Conservation (phyloP, 306 rosid species). For the Cucurbita moschata region DNA sequence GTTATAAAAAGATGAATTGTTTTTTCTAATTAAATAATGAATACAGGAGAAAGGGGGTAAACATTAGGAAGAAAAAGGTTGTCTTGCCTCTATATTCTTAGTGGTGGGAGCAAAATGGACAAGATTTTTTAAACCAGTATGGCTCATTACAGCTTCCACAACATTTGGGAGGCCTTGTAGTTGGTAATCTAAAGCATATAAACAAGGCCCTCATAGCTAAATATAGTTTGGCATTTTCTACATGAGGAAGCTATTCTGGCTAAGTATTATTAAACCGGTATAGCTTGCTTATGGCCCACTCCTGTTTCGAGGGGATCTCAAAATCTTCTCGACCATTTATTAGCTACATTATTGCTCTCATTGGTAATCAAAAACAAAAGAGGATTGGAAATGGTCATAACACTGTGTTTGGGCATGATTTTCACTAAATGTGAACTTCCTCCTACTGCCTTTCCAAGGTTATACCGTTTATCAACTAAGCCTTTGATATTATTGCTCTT, state of each 20-base stretch:
- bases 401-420: not conserved
- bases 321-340: not conserved
- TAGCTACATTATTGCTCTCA: not conserved
- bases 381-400: not conserved
- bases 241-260: too few species aligned
- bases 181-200: not conserved
- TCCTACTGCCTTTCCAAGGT: not conserved
- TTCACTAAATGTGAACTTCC: not conserved
- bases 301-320: not conserved
- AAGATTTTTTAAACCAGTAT: not conserved
- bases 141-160: not conserved
- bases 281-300: not conserved
- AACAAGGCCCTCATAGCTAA: not conserved
- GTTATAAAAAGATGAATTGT: not conserved
- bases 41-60: not conserved
- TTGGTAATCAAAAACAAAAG: not conserved
- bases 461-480: too few species aligned
- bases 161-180: not conserved
- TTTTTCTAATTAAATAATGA: not conserved
- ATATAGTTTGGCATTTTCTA: too few species aligned
- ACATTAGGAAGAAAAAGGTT: not conserved
- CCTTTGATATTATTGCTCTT: too few species aligned
- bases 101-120: not conserved
- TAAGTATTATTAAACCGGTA: not conserved
- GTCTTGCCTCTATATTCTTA: not conserved